Evolutionary conservation across 805 yeast genomes (phyloP).

Genomic region (Wickerhamiella parazyma): DNA sequence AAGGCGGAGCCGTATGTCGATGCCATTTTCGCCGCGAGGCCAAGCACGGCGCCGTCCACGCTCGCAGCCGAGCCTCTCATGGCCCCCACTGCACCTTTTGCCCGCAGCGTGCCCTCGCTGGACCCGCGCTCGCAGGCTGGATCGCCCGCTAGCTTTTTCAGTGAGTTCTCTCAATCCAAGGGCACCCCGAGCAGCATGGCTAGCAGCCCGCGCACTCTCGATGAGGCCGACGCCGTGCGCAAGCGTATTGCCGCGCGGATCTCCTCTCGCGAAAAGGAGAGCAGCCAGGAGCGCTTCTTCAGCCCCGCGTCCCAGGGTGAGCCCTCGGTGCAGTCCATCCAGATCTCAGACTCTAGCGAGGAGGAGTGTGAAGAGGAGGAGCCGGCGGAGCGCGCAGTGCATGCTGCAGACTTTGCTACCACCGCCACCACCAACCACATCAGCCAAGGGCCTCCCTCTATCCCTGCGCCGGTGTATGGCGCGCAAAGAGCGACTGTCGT

Average conservation of each 20-base stretch:
- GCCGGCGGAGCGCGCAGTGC: background rate
- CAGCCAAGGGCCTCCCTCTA: background rate
- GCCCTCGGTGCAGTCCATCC: background rate
- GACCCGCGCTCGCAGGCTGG: background rate
- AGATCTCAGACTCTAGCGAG: background rate
- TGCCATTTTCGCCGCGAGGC: background rate
- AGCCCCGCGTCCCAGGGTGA: background rate
- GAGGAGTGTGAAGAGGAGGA: background rate
- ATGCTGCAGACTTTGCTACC: too few species aligned
- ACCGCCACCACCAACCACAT: too few species aligned
- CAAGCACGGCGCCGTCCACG: background rate
- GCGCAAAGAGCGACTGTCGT: conserved; percentile 6
- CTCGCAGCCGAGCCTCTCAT: background rate
- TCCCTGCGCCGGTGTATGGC: conserved; percentile 3
- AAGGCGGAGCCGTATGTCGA: background rate
- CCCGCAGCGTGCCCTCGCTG: background rate
- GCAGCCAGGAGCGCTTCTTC: conserved; percentile 3
- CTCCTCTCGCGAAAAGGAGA: conserved; percentile 3
- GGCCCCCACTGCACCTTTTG: conserved; percentile 3
- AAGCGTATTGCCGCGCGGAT: conserved; percentile 5
- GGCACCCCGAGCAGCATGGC: conserved; percentile 1
- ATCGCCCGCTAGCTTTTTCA: background rate
- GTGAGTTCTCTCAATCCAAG: background rate
- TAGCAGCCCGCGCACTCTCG: conserved; percentile 7
- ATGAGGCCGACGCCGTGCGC: conserved; percentile 8